Percentiles rank a stretch among this genome's conserved stretches.
Conservation (phyloP, 345 rosid genomes). For the Nephelium lappaceum region DNA sequence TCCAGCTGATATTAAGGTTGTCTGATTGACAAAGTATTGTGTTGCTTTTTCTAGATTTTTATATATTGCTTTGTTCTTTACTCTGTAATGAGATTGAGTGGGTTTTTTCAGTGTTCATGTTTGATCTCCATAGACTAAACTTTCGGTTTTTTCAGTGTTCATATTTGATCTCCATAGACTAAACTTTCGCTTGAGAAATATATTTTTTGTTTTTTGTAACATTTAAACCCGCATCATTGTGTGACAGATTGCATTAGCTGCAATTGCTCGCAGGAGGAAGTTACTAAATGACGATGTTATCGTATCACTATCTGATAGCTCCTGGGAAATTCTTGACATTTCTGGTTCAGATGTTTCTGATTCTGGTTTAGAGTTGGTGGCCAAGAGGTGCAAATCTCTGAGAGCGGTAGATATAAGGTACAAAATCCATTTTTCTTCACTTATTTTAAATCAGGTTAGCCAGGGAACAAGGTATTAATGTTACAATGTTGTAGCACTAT, state of each 20-base stretch:
- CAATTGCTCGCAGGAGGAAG: conserved; percentile 85
- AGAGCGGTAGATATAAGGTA: conserved; percentile 92
- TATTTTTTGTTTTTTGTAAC: too few species aligned
- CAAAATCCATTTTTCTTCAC: neutral
- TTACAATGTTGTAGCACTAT: neutral
- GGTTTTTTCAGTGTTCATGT: neutral
- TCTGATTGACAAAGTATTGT: neutral
- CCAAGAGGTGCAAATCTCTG: conserved; percentile 62
- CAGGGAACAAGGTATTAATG: neutral
- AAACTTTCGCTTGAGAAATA: too few species aligned
- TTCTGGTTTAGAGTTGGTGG: conserved; percentile 60
- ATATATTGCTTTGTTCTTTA: neutral
- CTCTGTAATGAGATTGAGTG: neutral
- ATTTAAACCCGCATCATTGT: conserved; percentile 9
- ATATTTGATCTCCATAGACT: neutral
- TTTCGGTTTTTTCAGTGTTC: neutral
- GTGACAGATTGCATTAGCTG: conserved; percentile 59
- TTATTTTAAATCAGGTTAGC: neutral
- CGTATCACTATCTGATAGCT: conserved; percentile 67
- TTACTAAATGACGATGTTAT: conserved; percentile 63
- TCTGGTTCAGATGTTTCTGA: conserved; percentile 78
- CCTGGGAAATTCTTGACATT: conserved; percentile 84
- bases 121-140: neutral
- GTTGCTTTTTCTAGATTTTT: neutral
- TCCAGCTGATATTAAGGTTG: conserved; percentile 77